Evolutionary conservation across 768 basidiomycete species (phyloP).

Genomic region (Boletus rex-veris): DNA sequence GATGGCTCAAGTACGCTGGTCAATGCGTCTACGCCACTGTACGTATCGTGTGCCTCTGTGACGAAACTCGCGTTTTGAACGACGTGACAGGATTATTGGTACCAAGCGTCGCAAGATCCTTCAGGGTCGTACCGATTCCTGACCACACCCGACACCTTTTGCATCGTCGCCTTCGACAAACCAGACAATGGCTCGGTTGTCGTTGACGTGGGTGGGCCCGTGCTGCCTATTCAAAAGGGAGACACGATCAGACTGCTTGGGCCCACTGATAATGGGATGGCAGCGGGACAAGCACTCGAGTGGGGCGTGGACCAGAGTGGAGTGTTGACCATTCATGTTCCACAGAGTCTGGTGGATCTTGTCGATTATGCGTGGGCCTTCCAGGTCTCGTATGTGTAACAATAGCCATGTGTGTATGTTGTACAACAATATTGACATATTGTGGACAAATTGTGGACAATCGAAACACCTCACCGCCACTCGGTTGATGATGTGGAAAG

Average conservation of each 20-base stretch:
- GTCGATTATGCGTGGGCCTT: constrained; percentile 42
- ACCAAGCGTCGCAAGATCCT: constrained; percentile 40
- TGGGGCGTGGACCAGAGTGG: constrained; percentile 26
- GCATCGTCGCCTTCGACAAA: constrained; percentile 41
- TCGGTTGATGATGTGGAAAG: not conserved
- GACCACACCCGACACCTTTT: constrained; percentile 49
- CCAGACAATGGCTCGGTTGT: constrained; percentile 34
- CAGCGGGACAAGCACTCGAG: not conserved
- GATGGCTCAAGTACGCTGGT: constrained; percentile 49
- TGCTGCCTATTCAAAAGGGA: constrained; percentile 41
- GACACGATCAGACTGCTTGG: constrained; percentile 44
- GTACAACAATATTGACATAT: not conserved
- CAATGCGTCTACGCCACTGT: constrained; percentile 54
- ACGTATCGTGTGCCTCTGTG: constrained; percentile 9
- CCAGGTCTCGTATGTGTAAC: constrained; percentile 30
- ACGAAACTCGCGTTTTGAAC: not conserved
- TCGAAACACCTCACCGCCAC: not conserved
- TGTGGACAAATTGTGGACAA: not conserved
- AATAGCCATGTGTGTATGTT: not conserved
- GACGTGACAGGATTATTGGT: constrained; percentile 44
- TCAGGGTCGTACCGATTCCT: constrained; percentile 41
- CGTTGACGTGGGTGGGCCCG: constrained; percentile 33
- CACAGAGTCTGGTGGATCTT: constrained; percentile 19
- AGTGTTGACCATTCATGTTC: constrained; percentile 28
- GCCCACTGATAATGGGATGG: constrained; percentile 12